A percentile compares a stretch with the other conserved stretches of the same genome.
Evolutionary conservation across 768 basidiomycete genomes (phyloP).

Genomic region (Boletus pseudo-olivaceus): DNA sequence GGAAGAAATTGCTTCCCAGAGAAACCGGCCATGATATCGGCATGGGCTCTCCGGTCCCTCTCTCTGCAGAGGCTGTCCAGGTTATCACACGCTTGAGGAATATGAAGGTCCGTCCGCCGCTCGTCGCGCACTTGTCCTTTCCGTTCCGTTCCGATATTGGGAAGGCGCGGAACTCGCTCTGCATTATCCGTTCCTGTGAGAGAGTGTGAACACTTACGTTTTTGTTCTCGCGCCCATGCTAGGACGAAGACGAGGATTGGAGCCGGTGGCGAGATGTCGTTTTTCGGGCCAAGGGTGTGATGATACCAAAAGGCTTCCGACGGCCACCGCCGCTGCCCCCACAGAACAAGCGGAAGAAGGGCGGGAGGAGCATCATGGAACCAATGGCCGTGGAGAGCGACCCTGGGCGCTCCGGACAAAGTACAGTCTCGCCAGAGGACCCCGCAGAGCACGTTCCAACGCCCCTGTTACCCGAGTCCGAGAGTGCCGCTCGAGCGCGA

Average conservation of each 20-base stretch:
- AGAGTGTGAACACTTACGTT: slow-evolving; percentile 2
- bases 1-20: slow-evolving; percentile 63
- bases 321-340: slow-evolving; percentile 47
- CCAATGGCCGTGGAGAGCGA: slow-evolving; percentile 1
- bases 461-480: background rate
- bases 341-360: slow-evolving; percentile 56
- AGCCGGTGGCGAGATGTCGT: slow-evolving; percentile 84
- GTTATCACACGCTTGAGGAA: slow-evolving; percentile 79
- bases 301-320: slow-evolving; percentile 35
- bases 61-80: slow-evolving; percentile 71
- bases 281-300: slow-evolving; percentile 67
- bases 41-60: slow-evolving; percentile 79
- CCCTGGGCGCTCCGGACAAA: background rate
- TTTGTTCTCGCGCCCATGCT: background rate
- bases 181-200: background rate
- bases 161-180: background rate
- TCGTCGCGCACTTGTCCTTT: background rate
- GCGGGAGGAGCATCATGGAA: slow-evolving; percentile 37
- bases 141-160: background rate
- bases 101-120: slow-evolving; percentile 58
- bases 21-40: slow-evolving; percentile 88
- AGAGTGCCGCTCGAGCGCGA: background rate
- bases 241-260: slow-evolving; percentile 90
- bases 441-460: background rate
- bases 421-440: background rate